Conservation (phyloP, 345 rosid species). For the Mallotus nudiflorus region DNA sequence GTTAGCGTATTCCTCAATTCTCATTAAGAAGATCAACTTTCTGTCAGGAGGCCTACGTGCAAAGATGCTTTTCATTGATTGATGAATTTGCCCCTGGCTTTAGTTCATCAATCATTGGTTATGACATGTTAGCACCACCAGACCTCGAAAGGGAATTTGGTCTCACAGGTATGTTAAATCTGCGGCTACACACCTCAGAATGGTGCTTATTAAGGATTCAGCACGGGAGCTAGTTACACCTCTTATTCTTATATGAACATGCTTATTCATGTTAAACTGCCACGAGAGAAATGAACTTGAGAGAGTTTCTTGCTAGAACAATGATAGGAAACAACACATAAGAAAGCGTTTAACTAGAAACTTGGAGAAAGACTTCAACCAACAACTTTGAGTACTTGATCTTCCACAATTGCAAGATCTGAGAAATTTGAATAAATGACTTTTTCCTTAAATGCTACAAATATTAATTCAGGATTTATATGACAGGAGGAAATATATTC, state of each 20-base stretch:
- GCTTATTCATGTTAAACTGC: too few relatives aligned
- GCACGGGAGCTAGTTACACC: background rate
- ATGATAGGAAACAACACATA: too few relatives aligned
- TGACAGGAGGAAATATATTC: slow-evolving; percentile 72
- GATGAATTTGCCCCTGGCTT: slow-evolving; percentile 41
- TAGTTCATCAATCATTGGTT: slow-evolving; percentile 70
- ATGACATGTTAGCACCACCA: slow-evolving; percentile 83
- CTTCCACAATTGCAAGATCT: too few relatives aligned
- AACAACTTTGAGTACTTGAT: too few relatives aligned
- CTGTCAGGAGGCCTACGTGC: slow-evolving; percentile 40
- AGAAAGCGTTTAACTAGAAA: too few relatives aligned
- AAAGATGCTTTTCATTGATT: slow-evolving; percentile 23
- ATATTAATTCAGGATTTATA: too few relatives aligned
- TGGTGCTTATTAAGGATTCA: background rate
- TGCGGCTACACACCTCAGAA: background rate
- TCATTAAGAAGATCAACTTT: background rate
- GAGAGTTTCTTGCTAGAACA: background rate
- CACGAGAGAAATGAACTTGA: background rate
- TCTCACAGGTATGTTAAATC: slow-evolving; percentile 54
- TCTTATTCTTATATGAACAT: background rate
- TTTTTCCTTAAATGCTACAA: too few relatives aligned
- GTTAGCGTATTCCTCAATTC: too few relatives aligned
- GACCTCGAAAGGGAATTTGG: slow-evolving; percentile 87
- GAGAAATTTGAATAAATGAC: too few relatives aligned
- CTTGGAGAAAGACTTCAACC: too few relatives aligned